phyloP scores from a whole-genome alignment of 495 filamentous ascomycete species.

The Penicillium tannophilum region DNA sequence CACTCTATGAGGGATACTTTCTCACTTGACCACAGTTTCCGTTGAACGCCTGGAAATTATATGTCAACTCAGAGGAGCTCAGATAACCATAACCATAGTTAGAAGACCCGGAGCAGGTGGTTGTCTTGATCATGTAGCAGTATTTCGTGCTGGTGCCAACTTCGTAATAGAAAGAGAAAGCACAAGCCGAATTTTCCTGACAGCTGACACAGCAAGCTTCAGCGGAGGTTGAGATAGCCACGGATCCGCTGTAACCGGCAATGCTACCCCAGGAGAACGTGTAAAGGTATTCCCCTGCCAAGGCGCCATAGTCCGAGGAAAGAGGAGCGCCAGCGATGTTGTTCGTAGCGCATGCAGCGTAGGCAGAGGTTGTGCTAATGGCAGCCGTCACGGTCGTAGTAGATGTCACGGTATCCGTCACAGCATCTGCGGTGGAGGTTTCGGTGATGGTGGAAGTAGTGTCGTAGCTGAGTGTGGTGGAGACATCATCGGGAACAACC shows the following conservation, averaged over 20 bases:
- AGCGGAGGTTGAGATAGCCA: background rate
- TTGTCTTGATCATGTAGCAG: constrained; percentile 1
- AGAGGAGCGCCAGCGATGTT: constrained; percentile 12
- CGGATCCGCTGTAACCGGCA: background rate
- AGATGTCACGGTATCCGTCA: constrained; percentile 5
- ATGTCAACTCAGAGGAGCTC: background rate
- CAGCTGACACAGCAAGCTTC: background rate
- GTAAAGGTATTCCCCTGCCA: constrained; percentile 1
- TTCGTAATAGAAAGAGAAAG: background rate
- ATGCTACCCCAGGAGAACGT: background rate
- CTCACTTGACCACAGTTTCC: constrained; percentile 2
- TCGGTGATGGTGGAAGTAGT: constrained; percentile 12
- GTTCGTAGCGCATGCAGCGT: constrained; percentile 12
- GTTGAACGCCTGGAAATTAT: background rate
- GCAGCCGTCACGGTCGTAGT: constrained; percentile 2
- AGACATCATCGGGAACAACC: constrained; percentile 9
- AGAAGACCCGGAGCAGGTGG: background rate
- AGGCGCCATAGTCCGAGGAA: constrained; percentile 8
- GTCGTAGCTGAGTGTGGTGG: constrained; percentile 13
- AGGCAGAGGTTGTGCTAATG: background rate
- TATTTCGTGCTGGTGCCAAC: background rate
- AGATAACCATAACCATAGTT: background rate
- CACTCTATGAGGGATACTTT: background rate
- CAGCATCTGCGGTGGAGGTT: background rate
- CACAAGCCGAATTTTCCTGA: background rate